phyloP scores from a whole-genome alignment of 2,329 filamentous ascomycete species.

The Fusarium sororula region DNA sequence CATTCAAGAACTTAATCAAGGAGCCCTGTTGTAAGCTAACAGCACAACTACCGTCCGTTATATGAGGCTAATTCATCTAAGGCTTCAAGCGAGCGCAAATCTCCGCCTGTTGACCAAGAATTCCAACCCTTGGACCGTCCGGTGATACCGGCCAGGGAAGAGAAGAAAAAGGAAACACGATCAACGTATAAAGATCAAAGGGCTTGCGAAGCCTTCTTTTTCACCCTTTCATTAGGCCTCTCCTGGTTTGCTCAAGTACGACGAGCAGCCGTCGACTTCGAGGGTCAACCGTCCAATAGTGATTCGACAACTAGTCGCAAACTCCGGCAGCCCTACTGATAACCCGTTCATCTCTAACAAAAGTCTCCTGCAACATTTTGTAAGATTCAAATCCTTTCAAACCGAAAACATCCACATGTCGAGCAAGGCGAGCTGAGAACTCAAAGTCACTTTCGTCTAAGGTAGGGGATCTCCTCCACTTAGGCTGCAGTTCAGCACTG shows the following conservation, averaged over 20 bases:
- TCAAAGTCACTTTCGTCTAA: not conserved
- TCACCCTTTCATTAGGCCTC: not conserved
- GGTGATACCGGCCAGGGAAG: slow-evolving; percentile 12
- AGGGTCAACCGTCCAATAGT: slow-evolving; percentile 3
- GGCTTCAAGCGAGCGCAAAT: slow-evolving; percentile 35
- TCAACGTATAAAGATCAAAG: slow-evolving; percentile 13
- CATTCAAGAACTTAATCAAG: not conserved
- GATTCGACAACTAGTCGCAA: slow-evolving; percentile 17
- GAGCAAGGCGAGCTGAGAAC: slow-evolving; percentile 16
- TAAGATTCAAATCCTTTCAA: not conserved
- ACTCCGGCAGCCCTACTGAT: not conserved
- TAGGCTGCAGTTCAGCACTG: slow-evolving; percentile 2
- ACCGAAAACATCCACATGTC: not conserved
- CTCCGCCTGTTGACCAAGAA: slow-evolving; percentile 28
- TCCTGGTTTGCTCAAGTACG: not conserved
- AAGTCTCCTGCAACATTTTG: not conserved
- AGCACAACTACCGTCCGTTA: slow-evolving; percentile 11
- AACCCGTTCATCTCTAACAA: not conserved
- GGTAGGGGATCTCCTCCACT: not conserved
- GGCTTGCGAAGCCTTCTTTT: not conserved
- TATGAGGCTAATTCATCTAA: slow-evolving; percentile 31
- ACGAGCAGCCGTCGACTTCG: not conserved
- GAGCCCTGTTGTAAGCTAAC: not conserved
- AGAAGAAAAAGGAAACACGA: slow-evolving; percentile 4
- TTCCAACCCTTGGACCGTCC: slow-evolving; percentile 18